Conservation (phyloP, 257 asterid species). For the Solanum paucissectum region DNA sequence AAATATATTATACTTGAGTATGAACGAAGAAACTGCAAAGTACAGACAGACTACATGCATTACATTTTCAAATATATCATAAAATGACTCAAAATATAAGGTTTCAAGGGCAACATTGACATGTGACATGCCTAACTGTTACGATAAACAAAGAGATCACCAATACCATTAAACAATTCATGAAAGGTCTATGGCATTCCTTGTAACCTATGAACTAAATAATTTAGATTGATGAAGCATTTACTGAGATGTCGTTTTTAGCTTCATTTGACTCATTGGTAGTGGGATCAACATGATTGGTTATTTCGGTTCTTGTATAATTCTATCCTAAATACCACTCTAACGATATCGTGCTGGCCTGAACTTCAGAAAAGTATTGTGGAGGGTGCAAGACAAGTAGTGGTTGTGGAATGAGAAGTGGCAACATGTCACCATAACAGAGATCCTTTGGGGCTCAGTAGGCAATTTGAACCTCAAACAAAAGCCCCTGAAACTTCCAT, state of each 20-base stretch:
- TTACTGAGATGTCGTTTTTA: neutral
- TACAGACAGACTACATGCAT: neutral
- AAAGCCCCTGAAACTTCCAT: neutral
- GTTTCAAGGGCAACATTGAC: neutral
- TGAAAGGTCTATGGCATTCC: neutral
- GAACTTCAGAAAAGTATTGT: neutral
- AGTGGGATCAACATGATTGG: neutral
- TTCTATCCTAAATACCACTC: neutral
- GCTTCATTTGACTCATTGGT: neutral
- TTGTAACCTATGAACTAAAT: neutral
- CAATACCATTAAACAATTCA: neutral
- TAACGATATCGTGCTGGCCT: neutral
- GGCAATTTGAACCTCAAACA: neutral
- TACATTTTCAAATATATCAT: neutral
- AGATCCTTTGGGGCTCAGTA: neutral
- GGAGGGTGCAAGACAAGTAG: neutral
- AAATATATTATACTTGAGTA: neutral
- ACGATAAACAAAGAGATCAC: neutral
- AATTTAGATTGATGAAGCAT: neutral
- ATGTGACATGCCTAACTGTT: neutral
- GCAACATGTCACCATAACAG: neutral
- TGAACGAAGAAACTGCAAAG: neutral
- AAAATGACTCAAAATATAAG: neutral
- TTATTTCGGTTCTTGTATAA: neutral
- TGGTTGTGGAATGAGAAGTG: neutral